phyloP scores from a whole-genome alignment of 2,329 filamentous ascomycete species.

The Cryphonectria naterciae region DNA sequence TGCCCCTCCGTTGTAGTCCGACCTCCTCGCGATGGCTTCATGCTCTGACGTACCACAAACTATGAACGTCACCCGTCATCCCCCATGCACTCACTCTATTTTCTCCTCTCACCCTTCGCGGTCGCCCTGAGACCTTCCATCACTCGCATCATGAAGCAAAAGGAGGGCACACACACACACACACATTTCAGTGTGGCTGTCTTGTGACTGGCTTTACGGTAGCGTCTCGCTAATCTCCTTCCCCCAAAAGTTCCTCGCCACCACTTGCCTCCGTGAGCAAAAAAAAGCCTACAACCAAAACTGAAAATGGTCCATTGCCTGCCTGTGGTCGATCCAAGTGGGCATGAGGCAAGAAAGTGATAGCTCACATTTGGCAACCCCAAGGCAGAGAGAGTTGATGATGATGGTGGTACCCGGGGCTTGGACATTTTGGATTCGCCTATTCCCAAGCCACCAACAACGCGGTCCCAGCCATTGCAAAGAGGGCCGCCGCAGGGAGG shows the following conservation, averaged over 20 bases:
- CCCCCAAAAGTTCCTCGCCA: neutral
- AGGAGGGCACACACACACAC: neutral
- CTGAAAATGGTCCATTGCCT: neutral
- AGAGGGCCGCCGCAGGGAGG: neutral
- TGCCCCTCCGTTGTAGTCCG: neutral
- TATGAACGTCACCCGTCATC: neutral
- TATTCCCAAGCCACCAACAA: neutral
- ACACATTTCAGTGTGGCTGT: neutral
- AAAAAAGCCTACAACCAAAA: neutral
- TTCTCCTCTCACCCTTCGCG: neutral
- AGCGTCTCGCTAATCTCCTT: neutral
- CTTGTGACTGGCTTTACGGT: neutral
- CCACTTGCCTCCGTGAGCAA: neutral
- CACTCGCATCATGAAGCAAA: neutral
- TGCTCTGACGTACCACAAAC: neutral
- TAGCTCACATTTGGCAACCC: neutral
- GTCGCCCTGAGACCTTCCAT: neutral
- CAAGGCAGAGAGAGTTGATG: neutral
- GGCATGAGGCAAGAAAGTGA: neutral
- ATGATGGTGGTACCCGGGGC: neutral
- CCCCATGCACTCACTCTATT: neutral
- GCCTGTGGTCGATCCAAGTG: neutral
- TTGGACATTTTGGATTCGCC: neutral
- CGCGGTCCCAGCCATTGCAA: neutral
- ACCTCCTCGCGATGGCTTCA: conserved; percentile 17